phyloP scores from a whole-genome alignment of 805 yeast genomes.

The Danielozyma ontarioensis region DNA sequence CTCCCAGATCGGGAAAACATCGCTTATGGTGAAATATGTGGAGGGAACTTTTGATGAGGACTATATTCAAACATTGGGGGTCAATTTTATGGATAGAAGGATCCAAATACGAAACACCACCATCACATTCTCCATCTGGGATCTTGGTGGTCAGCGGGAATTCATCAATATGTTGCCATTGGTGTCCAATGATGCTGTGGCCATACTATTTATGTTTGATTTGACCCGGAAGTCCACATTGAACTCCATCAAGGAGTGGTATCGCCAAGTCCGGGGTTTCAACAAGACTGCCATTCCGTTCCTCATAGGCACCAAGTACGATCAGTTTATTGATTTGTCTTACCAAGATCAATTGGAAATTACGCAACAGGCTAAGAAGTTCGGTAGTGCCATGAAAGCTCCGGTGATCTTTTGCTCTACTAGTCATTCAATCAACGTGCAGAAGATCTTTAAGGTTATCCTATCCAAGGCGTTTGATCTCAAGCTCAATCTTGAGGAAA shows the following conservation, averaged over 20 bases:
- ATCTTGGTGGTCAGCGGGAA: constrained; percentile 92
- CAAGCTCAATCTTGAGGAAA: constrained; percentile 77
- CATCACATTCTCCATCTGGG: constrained; percentile 91
- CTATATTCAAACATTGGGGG: constrained; percentile 91
- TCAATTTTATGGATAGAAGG: constrained; percentile 88
- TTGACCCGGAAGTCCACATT: constrained; percentile 80
- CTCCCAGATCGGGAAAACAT: constrained; percentile 93
- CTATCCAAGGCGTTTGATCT: constrained; percentile 88
- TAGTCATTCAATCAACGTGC: constrained; percentile 86
- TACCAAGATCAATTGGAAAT: constrained; percentile 79
- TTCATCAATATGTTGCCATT: constrained; percentile 93
- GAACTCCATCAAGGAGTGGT: constrained; percentile 92
- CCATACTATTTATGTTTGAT: constrained; percentile 84
- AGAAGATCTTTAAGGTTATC: constrained; percentile 87
- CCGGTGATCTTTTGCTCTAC: constrained; percentile 85
- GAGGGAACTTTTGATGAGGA: constrained; percentile 89
- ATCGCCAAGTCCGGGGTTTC: constrained; percentile 82
- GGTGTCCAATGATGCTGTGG: constrained; percentile 89
- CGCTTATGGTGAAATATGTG: constrained; percentile 95
- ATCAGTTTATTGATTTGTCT: constrained; percentile 73
- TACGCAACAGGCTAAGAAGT: constrained; percentile 75
- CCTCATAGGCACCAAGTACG: constrained; percentile 90
- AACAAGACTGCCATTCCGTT: constrained; percentile 89
- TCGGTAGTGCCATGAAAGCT: constrained; percentile 87
- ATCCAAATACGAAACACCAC: constrained; percentile 81